Evolutionary conservation across 495 filamentous ascomycete species (phyloP).

Genomic region (Polyplosphaeria fusca): DNA sequence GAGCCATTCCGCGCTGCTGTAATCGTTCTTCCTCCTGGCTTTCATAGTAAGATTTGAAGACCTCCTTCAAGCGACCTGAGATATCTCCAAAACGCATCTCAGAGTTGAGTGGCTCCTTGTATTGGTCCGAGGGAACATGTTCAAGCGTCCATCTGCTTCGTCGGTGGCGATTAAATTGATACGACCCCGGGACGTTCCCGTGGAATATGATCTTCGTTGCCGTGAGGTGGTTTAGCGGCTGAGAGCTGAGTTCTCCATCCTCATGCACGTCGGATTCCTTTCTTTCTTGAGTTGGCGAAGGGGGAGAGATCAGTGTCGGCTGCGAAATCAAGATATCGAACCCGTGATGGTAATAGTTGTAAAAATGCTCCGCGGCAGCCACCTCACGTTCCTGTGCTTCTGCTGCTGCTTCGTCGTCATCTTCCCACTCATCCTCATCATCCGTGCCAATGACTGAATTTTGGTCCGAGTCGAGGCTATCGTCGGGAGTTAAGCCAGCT

Average conservation of each 20-base stretch:
- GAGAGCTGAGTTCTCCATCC: conserved; percentile 32
- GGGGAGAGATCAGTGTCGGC: conserved; percentile 63
- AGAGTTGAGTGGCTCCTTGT: conserved; percentile 53
- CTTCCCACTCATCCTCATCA: conserved; percentile 77
- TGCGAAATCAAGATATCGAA: conserved; percentile 91
- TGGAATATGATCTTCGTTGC: conserved; percentile 90
- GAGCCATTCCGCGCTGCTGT: conserved; percentile 74
- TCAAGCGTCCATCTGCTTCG: conserved; percentile 82
- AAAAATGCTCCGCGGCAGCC: conserved; percentile 68
- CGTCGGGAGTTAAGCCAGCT: conserved; percentile 33
- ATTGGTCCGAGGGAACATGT: conserved; percentile 42
- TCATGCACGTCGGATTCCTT: conserved; percentile 17
- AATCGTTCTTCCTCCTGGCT: conserved; percentile 59
- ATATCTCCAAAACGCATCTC: conserved; percentile 74
- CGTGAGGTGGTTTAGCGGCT: conserved; percentile 58
- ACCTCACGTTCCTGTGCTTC: conserved; percentile 43
- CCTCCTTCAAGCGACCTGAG: conserved; percentile 61
- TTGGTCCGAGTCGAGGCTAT: conserved; percentile 25
- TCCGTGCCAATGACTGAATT: conserved; percentile 51
- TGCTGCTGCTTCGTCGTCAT: conserved; percentile 62
- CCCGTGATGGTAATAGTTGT: conserved; percentile 93
- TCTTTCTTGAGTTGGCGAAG: conserved; percentile 49
- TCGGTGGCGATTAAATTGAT: conserved; percentile 92
- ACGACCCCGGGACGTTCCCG: conserved; percentile 90
- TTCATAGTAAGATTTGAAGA: conserved; percentile 66